These are phyloP conservation scores for Penicillium sp. DNA, from an alignment of 2,329 filamentous ascomycete species.

Conservation along the genomic window DNA sequence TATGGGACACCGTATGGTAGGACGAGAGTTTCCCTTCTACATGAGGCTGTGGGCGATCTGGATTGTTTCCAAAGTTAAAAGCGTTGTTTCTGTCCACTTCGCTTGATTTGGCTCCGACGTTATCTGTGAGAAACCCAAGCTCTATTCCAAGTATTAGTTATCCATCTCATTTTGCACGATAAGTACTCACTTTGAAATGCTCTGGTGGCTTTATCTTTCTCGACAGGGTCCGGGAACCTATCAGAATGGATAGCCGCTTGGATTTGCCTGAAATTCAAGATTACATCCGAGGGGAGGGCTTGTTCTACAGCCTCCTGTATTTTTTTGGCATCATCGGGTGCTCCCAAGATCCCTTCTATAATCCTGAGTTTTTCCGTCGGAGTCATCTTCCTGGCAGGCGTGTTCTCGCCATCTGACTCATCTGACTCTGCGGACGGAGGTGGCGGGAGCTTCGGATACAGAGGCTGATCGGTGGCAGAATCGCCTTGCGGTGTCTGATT, in stretches of 20 bases:
- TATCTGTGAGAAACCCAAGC: constrained; percentile 3
- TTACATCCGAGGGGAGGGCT: not conserved
- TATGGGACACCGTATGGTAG: not conserved
- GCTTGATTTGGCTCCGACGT: not conserved
- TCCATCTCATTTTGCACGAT: too few relatives aligned
- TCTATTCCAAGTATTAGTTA: not conserved
- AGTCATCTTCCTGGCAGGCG: not conserved
- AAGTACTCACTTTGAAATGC: constrained; percentile 3
- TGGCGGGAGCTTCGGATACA: not conserved
- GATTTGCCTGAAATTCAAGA: constrained; percentile 3
- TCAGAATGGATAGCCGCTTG: not conserved
- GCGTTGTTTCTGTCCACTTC: not conserved
- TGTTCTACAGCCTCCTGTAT: not conserved
- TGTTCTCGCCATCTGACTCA: not conserved
- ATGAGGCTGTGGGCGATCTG: not conserved
- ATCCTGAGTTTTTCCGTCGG: not conserved
- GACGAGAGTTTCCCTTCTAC: not conserved
- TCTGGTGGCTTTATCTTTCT: constrained; percentile 1
- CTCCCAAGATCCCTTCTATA: not conserved
- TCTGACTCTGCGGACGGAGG: not conserved
- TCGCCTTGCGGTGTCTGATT: not conserved
- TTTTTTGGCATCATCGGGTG: not conserved
- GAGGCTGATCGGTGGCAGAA: not conserved
- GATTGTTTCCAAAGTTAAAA: constrained; percentile 1
- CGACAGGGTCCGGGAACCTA: not conserved